These are phyloP conservation scores for Fusarium albidum DNA, from an alignment of 2,329 filamentous ascomycete genomes.

Conservation along the genomic window DNA sequence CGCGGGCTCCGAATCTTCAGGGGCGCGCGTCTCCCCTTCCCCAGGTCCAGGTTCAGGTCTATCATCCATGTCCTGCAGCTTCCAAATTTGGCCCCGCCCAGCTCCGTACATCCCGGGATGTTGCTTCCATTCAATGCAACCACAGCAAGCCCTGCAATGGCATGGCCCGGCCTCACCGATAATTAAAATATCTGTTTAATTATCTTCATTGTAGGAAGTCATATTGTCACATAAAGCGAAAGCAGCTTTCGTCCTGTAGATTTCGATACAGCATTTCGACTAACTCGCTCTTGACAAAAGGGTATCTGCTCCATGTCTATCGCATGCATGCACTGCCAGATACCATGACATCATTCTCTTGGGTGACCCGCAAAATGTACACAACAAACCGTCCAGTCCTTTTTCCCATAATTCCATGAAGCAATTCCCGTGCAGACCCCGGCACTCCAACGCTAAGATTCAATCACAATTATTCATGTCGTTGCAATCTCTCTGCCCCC, in stretches of 20 bases:
- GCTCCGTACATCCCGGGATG: constrained; percentile 35
- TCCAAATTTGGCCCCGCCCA: constrained; percentile 36
- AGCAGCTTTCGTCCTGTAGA: not conserved
- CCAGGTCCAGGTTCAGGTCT: not conserved
- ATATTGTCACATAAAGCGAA: too few species aligned
- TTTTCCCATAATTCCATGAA: constrained; percentile 31
- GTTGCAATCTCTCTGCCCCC: constrained; percentile 12
- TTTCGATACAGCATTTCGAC: constrained; percentile 14
- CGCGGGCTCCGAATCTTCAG: constrained; percentile 30
- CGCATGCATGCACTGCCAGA: constrained; percentile 22
- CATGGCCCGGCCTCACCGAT: constrained; percentile 4
- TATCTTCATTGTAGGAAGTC: too few species aligned
- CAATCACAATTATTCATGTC: constrained; percentile 32
- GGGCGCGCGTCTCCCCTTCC: constrained; percentile 19
- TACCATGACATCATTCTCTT: constrained; percentile 16
- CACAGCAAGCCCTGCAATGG: constrained; percentile 19
- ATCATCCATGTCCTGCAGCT: not conserved
- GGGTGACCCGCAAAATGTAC: constrained; percentile 24
- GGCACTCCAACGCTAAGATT: constrained; percentile 41
- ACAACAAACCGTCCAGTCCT: constrained; percentile 8
- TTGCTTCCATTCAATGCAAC: not conserved
- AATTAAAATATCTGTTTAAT: too few species aligned
- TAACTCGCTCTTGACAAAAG: constrained; percentile 11
- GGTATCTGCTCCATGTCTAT: constrained; percentile 29
- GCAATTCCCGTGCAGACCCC: constrained; percentile 32